Evolutionary conservation across 1,284 basidiomycete genomes (phyloP).

Genomic region (Marasmius sp.): DNA sequence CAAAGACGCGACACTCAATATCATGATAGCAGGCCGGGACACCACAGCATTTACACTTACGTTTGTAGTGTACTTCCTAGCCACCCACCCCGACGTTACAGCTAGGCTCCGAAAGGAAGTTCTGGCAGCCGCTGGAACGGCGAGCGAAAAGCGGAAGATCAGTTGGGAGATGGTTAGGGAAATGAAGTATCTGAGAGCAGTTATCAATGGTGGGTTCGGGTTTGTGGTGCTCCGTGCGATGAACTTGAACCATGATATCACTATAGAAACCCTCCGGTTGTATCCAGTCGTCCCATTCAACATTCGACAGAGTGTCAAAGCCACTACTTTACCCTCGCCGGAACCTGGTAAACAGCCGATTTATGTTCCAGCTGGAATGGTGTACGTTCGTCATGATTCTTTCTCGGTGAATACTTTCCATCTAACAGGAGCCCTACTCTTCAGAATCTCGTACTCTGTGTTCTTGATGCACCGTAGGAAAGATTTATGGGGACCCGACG

Average conservation of each 20-base stretch:
- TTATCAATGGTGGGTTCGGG: slow-evolving; percentile 38
- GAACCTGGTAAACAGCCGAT: slow-evolving; percentile 32
- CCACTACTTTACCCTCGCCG: slow-evolving; percentile 33
- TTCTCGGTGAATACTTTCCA: not conserved
- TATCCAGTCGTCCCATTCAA: slow-evolving; percentile 50
- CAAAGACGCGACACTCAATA: slow-evolving; percentile 33
- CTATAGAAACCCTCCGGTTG: slow-evolving; percentile 42
- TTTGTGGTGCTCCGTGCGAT: not conserved
- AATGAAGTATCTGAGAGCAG: slow-evolving; percentile 45
- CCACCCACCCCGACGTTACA: slow-evolving; percentile 45
- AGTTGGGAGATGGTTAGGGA: slow-evolving; percentile 40
- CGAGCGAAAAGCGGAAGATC: slow-evolving; percentile 21
- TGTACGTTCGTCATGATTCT: slow-evolving; percentile 22
- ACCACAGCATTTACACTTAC: slow-evolving; percentile 56
- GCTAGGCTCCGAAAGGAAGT: slow-evolving; percentile 48
- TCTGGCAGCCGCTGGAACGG: slow-evolving; percentile 31
- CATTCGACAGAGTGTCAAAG: slow-evolving; percentile 29
- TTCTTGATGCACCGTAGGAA: slow-evolving; percentile 50
- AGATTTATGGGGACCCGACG: slow-evolving; percentile 57
- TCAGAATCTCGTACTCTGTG: slow-evolving; percentile 35
- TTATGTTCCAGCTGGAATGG: slow-evolving; percentile 39
- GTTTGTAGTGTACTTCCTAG: slow-evolving; percentile 50
- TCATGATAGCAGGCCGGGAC: slow-evolving; percentile 44
- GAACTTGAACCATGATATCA: not conserved
- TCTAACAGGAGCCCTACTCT: no score